Evolutionary conservation across 2,329 filamentous ascomycete genomes (phyloP).

Genomic region (Xylariaceae sp.): DNA sequence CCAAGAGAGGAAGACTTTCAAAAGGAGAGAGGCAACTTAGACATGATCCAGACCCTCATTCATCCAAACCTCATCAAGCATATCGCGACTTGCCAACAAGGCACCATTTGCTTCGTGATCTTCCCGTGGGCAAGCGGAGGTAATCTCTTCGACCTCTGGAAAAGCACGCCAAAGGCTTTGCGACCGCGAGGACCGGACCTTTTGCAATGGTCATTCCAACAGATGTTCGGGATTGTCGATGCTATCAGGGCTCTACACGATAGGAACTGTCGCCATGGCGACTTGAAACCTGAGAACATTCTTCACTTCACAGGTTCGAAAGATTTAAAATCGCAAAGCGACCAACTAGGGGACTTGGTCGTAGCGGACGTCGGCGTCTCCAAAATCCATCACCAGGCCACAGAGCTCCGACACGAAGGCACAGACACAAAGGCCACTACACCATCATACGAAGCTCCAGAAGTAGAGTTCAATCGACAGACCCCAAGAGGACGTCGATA

Average conservation of each 20-base stretch:
- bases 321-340: not conserved
- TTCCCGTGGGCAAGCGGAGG: slow-evolving; percentile 10
- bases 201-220: slow-evolving; percentile 7
- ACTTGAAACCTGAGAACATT: slow-evolving; percentile 13
- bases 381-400: slow-evolving; percentile 1
- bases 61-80: slow-evolving; percentile 8
- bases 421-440: slow-evolving; percentile 8
- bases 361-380: slow-evolving; percentile 11
- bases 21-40: slow-evolving; percentile 3
- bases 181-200: not conserved
- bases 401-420: not conserved
- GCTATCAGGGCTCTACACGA: slow-evolving; percentile 3
- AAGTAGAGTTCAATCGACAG: not conserved
- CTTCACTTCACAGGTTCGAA: slow-evolving; percentile 1
- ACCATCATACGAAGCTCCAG: slow-evolving; percentile 8
- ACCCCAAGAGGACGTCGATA: slow-evolving; percentile 3
- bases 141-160: slow-evolving; percentile 7
- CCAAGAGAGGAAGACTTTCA: not conserved
- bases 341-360: not conserved
- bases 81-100: slow-evolving; percentile 5
- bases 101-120: not conserved
- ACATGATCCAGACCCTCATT: not conserved
- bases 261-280: slow-evolving; percentile 5
- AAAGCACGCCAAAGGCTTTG: not conserved
- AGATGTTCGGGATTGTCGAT: slow-evolving; percentile 9